Base-by-base conservation (phyloP, 2,329 filamentous ascomycete species). In the Alternaria infectoria region DNA sequence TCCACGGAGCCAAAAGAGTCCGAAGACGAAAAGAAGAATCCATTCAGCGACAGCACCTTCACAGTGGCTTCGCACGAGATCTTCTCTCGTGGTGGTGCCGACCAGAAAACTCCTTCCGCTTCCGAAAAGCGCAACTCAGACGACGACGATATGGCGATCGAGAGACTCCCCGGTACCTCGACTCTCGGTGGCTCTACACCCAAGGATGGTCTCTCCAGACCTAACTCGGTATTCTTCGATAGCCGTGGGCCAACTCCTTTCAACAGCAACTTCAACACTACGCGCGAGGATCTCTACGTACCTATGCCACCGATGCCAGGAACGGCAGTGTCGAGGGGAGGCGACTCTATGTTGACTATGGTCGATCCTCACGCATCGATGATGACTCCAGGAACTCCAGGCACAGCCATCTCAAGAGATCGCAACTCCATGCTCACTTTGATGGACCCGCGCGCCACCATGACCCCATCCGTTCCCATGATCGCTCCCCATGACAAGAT, bases 61-160 rank as follows among this genome's bases (percentile, higher is more conserved):
- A 57, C 43, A 30, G 13, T 44, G 21, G 30, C 58, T 21, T 47
- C 62, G 6, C 11, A 40, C 4, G 23, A 66, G 4, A 28, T 54
- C 40, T 56, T 30, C 23, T 46, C 59, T 5, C 13, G 21, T 25
- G 45, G 52, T n/a, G 43, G 17, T 30, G 36, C 17, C 21, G 45
- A 61, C 43, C 17, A 62, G 54, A 32, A 57, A 49, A 26, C 21
- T 3, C 23, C 44, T 11, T 49, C 58, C 4, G 17, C 55, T n/a
- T 69, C 66, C 4, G 64, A 59, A 7, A 64, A 69, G 15, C 59
- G 63, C 45, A 61, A 60, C 12, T 71, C 64, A 25, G 30, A 12
- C 3, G 54, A 62, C 5, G 71, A 77, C 32, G 72, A 76, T 32
- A 55, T 77, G 43, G 58, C 64, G 5, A 76, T 76, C 30, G 71